phyloP scores from a whole-genome alignment of 192 early-diverging fungal genomes.

The Spizellomyces punctatus region DNA sequence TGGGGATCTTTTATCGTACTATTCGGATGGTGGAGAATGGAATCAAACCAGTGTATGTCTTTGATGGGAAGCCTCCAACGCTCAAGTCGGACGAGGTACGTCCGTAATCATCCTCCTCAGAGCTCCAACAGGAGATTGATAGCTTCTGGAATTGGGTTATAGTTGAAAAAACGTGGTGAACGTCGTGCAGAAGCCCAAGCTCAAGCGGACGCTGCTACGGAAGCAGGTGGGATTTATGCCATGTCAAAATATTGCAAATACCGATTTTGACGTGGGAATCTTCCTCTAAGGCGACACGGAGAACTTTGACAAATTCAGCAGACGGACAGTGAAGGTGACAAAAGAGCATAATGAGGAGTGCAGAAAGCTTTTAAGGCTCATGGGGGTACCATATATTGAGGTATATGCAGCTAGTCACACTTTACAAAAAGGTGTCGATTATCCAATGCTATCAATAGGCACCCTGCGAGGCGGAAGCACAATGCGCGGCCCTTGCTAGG shows the following conservation, averaged over 20 bases:
- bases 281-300: slow-evolving; percentile 62
- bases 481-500: slow-evolving; percentile 91
- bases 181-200: slow-evolving; percentile 52
- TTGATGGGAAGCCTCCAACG: slow-evolving; percentile 95
- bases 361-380: slow-evolving; percentile 79
- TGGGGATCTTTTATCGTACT: slow-evolving; percentile 96
- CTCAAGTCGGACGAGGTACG: slow-evolving; percentile 88
- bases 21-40: slow-evolving; percentile 96
- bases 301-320: slow-evolving; percentile 82
- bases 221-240: slow-evolving; percentile 38
- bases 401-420: slow-evolving; percentile 32
- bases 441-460: slow-evolving; percentile 65
- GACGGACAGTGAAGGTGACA: slow-evolving; percentile 90
- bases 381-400: slow-evolving; percentile 92
- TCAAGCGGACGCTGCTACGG: slow-evolving; percentile 45
- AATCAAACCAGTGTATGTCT: slow-evolving; percentile 95
- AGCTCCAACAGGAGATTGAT: neutral
- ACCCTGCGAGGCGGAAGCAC: slow-evolving; percentile 97
- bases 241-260: neutral
- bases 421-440: neutral
- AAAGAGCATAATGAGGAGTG: slow-evolving; percentile 93
- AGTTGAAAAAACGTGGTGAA: slow-evolving; percentile 53
- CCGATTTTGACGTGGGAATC: neutral
- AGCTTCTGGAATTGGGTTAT: neutral
- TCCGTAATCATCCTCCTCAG: neutral